Evolutionary conservation across 23 red algal genomes (phyloP), one percentile per base, ranked within the genome.

Genomic region (Gracilaria gracilis): DNA sequence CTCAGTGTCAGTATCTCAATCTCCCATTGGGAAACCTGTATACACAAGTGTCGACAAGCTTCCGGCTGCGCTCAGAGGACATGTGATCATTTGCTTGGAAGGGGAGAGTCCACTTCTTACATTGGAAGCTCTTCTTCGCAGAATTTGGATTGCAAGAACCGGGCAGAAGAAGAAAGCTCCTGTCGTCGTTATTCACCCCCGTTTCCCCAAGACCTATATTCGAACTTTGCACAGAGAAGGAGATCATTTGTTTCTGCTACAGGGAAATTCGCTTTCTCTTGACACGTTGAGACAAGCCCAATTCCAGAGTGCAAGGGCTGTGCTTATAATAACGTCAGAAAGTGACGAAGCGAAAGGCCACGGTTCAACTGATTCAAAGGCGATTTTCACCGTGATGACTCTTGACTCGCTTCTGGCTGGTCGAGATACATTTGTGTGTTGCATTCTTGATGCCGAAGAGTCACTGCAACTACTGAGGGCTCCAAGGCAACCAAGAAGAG

Each of bases 361-460:
- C 9, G 82, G 82, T 29, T 87, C 82, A 58, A 94, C 83, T n/a
- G 93, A 95, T 75, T 84, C 84, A 42, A 81, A 88, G 36, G 75
- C 93, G 2, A 88, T 95, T n/a, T 95, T 95, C 38, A 95, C 93
- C 2, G 85, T 95, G 32, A 95, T 95, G 93, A 91, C 93, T 17
- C 79, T 95, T 55, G 93, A 95, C 40, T 91, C 85, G 19, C 79
- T 95, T n/a, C 51, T 95, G 23, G 81, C 80, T 39, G 80, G 66
- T 44, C 61, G 61, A 54, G 75, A 91, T 58, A 95, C 86, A 4
- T 95, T 89, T 67, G 93, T 95, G n/a, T 95, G 93, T 75, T 95
- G 87, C 34, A 53, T 95, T 61, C 74, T 95, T 9, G 93, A 88
- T 46, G 93, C 93, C 1, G 93, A 90, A 21, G 93, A 83, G 78